These are phyloP conservation scores for Fusarium piperis DNA, from an alignment of 2,329 filamentous ascomycete species.

Conservation along the genomic window DNA sequence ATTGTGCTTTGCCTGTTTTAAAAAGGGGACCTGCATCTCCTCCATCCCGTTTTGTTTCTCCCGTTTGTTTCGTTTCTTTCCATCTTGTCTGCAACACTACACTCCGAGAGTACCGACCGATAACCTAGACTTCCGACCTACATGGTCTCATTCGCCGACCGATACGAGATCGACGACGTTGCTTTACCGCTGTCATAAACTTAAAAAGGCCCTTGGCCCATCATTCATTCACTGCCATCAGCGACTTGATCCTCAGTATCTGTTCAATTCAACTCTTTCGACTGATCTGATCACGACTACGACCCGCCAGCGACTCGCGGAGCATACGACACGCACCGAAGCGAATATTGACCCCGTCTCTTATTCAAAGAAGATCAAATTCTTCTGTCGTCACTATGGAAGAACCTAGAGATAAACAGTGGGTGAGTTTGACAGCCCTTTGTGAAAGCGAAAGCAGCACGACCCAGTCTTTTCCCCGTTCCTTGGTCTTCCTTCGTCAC, in stretches of 20 bases:
- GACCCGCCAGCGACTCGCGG: not conserved
- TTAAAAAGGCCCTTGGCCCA: not conserved
- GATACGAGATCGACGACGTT: not conserved
- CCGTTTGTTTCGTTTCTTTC: not conserved
- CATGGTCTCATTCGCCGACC: not conserved
- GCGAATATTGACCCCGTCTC: not conserved
- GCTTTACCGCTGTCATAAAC: not conserved
- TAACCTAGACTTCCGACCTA: not conserved
- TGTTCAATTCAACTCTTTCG: not conserved
- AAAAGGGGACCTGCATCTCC: constrained; percentile 30
- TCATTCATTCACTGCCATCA: not conserved
- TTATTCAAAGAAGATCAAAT: constrained; percentile 2
- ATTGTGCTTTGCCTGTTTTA: constrained; percentile 5
- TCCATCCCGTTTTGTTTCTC: constrained; percentile 7
- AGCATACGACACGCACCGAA: not conserved
- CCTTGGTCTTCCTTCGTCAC: constrained; percentile 3
- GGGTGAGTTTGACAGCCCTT: constrained; percentile 51
- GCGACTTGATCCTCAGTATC: not conserved
- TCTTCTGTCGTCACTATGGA: constrained; percentile 25
- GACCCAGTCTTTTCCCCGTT: constrained; percentile 20
- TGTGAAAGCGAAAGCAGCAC: constrained; percentile 10
- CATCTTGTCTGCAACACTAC: constrained; percentile 7
- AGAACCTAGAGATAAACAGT: constrained; percentile 56
- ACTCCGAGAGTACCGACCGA: not conserved
- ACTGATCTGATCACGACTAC: not conserved